Base-by-base conservation (phyloP, 2,329 filamentous ascomycete species). In the Colletotrichum sp. region DNA sequence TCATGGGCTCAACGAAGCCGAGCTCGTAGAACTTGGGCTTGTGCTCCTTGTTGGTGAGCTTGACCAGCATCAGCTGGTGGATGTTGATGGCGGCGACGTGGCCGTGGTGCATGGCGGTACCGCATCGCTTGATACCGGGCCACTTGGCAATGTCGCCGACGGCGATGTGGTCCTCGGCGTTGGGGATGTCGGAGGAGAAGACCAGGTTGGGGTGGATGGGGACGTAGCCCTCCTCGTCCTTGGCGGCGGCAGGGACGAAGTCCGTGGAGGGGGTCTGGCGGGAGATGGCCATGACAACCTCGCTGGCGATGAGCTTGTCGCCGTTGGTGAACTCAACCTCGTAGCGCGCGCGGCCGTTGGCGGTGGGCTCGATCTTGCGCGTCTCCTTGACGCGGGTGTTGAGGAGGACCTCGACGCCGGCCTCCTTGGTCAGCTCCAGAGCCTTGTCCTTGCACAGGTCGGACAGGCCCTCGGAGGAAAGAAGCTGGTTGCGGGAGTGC, bases 121-220 rank as follows among this genome's bases (percentile, higher is more conserved):
- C 94, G 79, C 93, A 95, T 60, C 94, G 93, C 87, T 95, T 96
- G 85, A 96, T 95, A 58, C 94, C 94, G 0, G 93, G 90, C 94
- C 94, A 96, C 64, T 87, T 86, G 36, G 89, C 90, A 18, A 94
- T 86, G 81, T 96, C 94, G 18, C 94, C 94, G 28, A 91, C 88
- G 15, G 92, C 94, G 79, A 93, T 94, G 82, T 96, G 94, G 32
- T 84, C 83, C 1, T 86, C 84, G 15, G 90, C 84, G 77, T 95
- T 93, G 6, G 92, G 87, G 0, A 91, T 86, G 0, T 84, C 85
- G 3, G 84, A 79, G 2, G 87, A 83, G 82, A 94, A 92, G 78
- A 88, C 86, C 8, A 94, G 85, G 66, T 85, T 89, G 3, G 91
- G 81, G 56, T 87, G 85, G 68, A 95, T 90, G 79, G 91, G 91